Percentiles rank a stretch among this genome's conserved stretches.
Evolutionary conservation across 1,139 yeast genomes (phyloP).

Genomic region (Suhomyces atakaporum): DNA sequence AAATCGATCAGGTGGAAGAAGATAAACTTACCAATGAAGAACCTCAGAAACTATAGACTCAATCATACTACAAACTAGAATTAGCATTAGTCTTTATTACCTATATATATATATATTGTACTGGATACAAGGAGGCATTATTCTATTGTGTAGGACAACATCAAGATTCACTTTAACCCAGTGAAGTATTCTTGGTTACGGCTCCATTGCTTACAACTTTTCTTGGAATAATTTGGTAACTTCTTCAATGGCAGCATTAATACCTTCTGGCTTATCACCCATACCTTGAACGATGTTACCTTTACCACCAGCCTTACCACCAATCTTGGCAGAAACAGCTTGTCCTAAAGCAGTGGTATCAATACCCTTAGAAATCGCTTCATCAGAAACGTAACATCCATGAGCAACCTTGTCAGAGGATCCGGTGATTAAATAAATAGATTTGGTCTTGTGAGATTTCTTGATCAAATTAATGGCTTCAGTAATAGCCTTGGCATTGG

Average conservation of each 20-base stretch:
- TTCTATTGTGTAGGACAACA: too few species aligned
- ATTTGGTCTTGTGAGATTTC: slow-evolving; percentile 72
- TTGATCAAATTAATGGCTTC: slow-evolving; percentile 88
- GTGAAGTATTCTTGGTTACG: too few species aligned
- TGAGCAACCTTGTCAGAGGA: slow-evolving; percentile 83
- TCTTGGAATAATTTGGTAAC: slow-evolving; percentile 60
- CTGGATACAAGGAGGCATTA: slow-evolving; percentile 1
- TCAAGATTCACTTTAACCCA: too few species aligned
- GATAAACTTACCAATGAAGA: slow-evolving; percentile 24
- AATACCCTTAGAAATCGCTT: slow-evolving; percentile 68
- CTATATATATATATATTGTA: slow-evolving; percentile 9
- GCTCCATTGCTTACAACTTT: slow-evolving; percentile 51
- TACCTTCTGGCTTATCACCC: slow-evolving; percentile 78
- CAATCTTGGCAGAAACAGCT: slow-evolving; percentile 70
- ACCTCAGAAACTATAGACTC: slow-evolving; percentile 7
- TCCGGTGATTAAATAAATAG: slow-evolving; percentile 83
- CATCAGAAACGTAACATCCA: slow-evolving; percentile 84
- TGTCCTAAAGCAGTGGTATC: slow-evolving; percentile 76
- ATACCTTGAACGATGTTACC: slow-evolving; percentile 96
- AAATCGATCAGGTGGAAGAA: slow-evolving; percentile 58
- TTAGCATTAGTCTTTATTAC: slow-evolving; percentile 1
- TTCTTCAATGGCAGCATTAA: slow-evolving; percentile 71
- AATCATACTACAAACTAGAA: not conserved
- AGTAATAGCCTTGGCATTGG: slow-evolving; percentile 91
- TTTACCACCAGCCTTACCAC: slow-evolving; percentile 99